Percentiles rank a stretch among this genome's conserved stretches.
These are phyloP conservation scores for Purpureocillium lavendulum DNA, from an alignment of 2,329 filamentous ascomycete genomes.

Conservation along the genomic window DNA sequence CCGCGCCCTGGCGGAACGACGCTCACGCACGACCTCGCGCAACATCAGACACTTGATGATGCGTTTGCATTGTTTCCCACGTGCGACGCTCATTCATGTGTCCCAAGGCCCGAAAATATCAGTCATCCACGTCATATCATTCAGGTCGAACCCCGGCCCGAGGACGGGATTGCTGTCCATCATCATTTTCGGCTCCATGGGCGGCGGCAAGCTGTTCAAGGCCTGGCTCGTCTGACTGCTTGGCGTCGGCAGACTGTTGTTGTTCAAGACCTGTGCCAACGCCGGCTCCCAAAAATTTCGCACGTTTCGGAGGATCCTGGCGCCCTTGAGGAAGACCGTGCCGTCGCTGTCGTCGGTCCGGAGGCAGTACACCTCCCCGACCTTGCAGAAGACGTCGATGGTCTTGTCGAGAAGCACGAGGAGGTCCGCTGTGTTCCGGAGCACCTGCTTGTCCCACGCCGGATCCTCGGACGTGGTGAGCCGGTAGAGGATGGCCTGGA, in stretches of 20 bases:
- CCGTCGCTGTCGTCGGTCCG: conserved; percentile 18
- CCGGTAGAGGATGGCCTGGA: conserved; percentile 27
- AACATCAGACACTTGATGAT: neutral
- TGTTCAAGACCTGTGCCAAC: conserved; percentile 18
- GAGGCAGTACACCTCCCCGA: conserved; percentile 17
- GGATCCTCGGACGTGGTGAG: conserved; percentile 30
- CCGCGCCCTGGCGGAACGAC: neutral
- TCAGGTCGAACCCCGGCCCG: conserved; percentile 19
- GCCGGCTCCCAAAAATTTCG: conserved; percentile 26
- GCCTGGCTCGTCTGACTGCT: conserved; percentile 12
- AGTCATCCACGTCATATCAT: conserved; percentile 27
- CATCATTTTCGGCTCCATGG: conserved; percentile 8
- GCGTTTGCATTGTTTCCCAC: too few relatives aligned
- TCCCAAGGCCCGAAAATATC: conserved; percentile 30
- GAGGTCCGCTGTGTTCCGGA: conserved; percentile 26
- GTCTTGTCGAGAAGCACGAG: conserved; percentile 24
- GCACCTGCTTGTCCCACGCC: conserved; percentile 29
- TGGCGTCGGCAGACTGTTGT: conserved; percentile 16
- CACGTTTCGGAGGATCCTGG: conserved; percentile 26
- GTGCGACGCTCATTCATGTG: too few relatives aligned
- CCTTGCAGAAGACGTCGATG: conserved; percentile 20
- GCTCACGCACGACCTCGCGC: neutral
- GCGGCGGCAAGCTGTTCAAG: neutral
- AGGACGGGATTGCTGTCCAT: conserved; percentile 9
- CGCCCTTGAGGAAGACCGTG: conserved; percentile 21